Evolutionary conservation across 2,329 filamentous ascomycete species (phyloP), one percentile per base, ranked within the genome.

Genomic region (Pyrenophora seminiperda): DNA sequence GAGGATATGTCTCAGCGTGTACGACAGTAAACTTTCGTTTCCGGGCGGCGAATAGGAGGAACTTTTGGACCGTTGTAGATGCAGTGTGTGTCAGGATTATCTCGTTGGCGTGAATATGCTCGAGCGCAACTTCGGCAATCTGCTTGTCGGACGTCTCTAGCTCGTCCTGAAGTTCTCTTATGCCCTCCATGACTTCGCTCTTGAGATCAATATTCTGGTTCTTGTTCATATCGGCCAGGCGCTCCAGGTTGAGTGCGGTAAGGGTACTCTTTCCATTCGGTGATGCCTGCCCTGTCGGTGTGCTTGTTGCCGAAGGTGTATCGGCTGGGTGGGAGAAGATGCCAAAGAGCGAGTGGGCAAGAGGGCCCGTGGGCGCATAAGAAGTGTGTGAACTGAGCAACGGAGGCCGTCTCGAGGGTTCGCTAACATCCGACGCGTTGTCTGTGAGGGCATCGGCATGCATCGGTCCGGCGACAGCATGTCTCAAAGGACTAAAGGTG

Each of bases 81-180:
- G 91, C 91, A 36, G 90, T 89, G 71, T 96, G 88, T 7, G 92
- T 92, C 54, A 99, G 83, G 56, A 99, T 90, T 62, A 92, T 88
- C 73, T 99, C 93, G 68, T 93, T 91, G 1, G 90, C 89, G 70
- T 96, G 90, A 58, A 99, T 96, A 73, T 97, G 90, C 39, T 95
- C 90, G 56, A 96, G 88, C 2, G 92, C 90, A 58, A 91, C 89
- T 17, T 86, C 85, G 2, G 93, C 90, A 63, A 99, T 95, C 73
- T 96, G 91, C 67, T 96, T 91, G 69, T 97, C 94, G 6, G 91
- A 91, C 68, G 93, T 89, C 59, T 89, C 88, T 48, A 99, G 86
- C 75, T 99, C 94, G 68, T 99, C 94, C 73, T 96, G 89, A 53
- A 99, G 91, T 72, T 99, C 94, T 65, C 91, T 87, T 65, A 99